Evolutionary conservation across 768 basidiomycete species (phyloP), one percentile per base, ranked within the genome.

Genomic region (Kwoniella sp.): DNA sequence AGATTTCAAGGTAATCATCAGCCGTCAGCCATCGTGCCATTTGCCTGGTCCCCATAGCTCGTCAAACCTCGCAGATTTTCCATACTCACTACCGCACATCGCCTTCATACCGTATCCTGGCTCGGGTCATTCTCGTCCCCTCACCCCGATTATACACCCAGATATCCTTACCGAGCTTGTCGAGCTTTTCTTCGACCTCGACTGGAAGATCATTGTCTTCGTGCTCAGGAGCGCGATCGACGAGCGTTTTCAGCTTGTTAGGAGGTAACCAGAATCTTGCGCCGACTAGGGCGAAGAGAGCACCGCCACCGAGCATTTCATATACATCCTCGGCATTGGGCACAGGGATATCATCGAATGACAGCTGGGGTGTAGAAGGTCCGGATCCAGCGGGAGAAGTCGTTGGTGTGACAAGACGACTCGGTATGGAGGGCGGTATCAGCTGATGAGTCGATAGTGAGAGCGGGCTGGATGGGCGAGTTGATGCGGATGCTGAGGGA

Each of bases 101-200:
- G 6, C 69, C 75, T 46, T 74, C 67, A 44, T 77, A 77, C 27
- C 70, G 58, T 48, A 77, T 74, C 37, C 75, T 65, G 24, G 72
- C 68, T 15, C 60, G 60, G 5, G 60, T 56, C 68, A 71, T 77
- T 44, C 66, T 50, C 10, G 58, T 70, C 12, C 61, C 65, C 24
- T 55, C 37, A 2, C 65, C 61, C 46, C 63, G 56, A 50, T 72
- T 65, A 59, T 64, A 77, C 1, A 55, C 55, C 75, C 75, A 77
- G 50, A 74, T 74, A 17, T 65, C 72, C 55, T 51, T 47, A 17
- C 72, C 75, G 29, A 63, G 63, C 22, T n/a, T 25, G 1, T 55
- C 56, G 30, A 72, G 53, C 33, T 59, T 46, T 15, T 26, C 37
- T 49, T 72, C 71, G 19, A 64, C 58, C n/a, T 65, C 64, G 3